Evolutionary conservation across 305 asterid genomes (phyloP).

Genomic region (Striga hermonthica): DNA sequence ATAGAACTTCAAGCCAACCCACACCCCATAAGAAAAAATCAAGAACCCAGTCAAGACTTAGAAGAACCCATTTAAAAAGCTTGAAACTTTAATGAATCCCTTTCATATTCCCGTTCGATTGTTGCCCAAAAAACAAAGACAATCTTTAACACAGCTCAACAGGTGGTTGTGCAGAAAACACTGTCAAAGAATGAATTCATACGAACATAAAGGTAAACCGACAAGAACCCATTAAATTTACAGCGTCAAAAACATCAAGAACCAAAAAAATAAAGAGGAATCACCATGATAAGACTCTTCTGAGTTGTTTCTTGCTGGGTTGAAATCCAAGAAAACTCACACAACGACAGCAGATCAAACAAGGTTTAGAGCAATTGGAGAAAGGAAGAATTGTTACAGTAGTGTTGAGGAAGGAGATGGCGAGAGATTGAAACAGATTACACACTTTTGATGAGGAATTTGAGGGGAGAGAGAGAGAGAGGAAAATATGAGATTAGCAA

Average conservation of each 20-base stretch:
- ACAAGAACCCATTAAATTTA: neutral
- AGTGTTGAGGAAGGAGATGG: neutral
- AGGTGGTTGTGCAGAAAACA: neutral
- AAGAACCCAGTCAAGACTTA: too few relatives aligned
- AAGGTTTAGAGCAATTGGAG: neutral
- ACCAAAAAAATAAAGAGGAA: neutral
- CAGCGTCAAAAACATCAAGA: neutral
- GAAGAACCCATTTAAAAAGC: too few relatives aligned
- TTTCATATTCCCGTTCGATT: too few relatives aligned
- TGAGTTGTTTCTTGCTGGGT: neutral
- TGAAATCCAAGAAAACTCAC: neutral
- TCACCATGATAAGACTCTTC: conserved; percentile 1
- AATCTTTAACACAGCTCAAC: too few relatives aligned
- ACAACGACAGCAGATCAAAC: neutral
- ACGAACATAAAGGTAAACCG: neutral
- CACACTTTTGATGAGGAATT: neutral
- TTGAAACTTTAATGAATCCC: too few relatives aligned
- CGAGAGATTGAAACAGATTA: neutral
- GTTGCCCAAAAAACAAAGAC: too few relatives aligned
- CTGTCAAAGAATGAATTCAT: neutral
- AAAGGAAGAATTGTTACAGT: neutral
- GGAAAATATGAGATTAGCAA: neutral
- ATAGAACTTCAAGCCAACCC: neutral
- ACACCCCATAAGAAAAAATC: neutral
- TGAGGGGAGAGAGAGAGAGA: neutral